Evolutionary conservation across 495 filamentous ascomycete species (phyloP), one percentile per base, ranked within the genome.

Genomic region (Evernia prunastri): DNA sequence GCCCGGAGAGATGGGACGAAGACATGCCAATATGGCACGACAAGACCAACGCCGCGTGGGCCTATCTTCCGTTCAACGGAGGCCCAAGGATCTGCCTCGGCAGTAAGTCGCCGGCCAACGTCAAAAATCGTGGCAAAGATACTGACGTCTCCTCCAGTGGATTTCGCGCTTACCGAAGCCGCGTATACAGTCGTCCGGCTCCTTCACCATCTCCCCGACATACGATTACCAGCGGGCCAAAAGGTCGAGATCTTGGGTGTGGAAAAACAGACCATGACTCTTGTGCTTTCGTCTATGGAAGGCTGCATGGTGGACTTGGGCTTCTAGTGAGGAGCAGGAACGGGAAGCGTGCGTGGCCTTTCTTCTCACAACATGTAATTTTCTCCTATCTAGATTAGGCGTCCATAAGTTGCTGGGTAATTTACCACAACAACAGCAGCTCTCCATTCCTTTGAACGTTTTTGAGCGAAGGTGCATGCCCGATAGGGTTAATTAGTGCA

Each of bases 1-100:
- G 75, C 1, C 84, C 82, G 0, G 79, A 85, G 67, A 71, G 84
- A 63, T 86, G 82, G 82, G 79, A 75, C 7, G 71, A 74, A 72
- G 64, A 68, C 36, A 65, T 72, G 39, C 63, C 63, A 20, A 25
- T 66, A 63, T 64, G 64, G 35, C 66, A 70, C 23, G 65, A 71
- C 36, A 43, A 73, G 63, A 72, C 68, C 27, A 70, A 61, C 12
- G 66, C 70, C 51, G 75, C 73, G 15, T 83, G 76, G 74, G 75
- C 76, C 5, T 85, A 73, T 63, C 62, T 85, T 23, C 81, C 80
- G 29, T 84, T 84, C 65, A 75, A 79, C 66, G 78, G 78, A 31
- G 82, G 82, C n/a, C n/a, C n/a, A n/a, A n/a, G n/a, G n/a, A n/a
- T n/a, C n/a, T n/a, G n/a, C n/a, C n/a, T n/a, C n/a, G 2, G 78